Base-by-base conservation (phyloP, 176 grass and related monocot species). In the Zea mays region DNA sequence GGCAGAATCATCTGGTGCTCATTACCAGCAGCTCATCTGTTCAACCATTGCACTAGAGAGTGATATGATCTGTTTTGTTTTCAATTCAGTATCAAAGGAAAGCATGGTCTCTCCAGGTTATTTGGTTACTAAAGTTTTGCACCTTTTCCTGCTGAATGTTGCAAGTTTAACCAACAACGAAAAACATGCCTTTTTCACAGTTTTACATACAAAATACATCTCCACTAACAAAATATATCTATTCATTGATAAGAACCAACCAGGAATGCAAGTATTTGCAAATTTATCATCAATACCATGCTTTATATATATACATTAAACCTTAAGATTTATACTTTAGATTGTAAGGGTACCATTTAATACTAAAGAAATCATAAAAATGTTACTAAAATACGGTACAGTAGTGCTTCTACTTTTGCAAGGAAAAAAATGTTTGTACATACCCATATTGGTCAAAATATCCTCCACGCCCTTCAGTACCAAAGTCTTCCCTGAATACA, bases 361-460 rank as follows among this genome's bases (percentile, higher is more conserved):
- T 11, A 69, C 39, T 45, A 75, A 48, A 70, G 75, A 76, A 38
- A 27, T 54, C 13, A 51, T 73, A 66, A 88, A n/a, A 78, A 61
- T 38, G 9, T 45, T 84, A 47, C 65, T 76, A 43, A 71, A 82
- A 66, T 76, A 19, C 42, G 80, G n/a, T 13, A 50, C 8, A 38
- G 1, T 77, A 65, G 3, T 36, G 21, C 11, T 43, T 72, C 14
- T 54, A 54, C 33, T 8, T 19, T 73, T 47, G 73, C 20, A 36
- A 62, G 7, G 13, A n/a, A 77, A 17, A 49, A 36, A 49, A 16
- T 69, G 46, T 43, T 77, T 60, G 27, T 64, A 79, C 84, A 71
- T 92, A 93, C 95, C 95, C 95, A 83, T 94, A 98, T 87, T 98
- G 91, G 49, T 97, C 90, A 5, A 97, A 97, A 85, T 97, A 97